Conservation (phyloP, 75 land plant genomes). For the Cunninghamia lanceolata region DNA sequence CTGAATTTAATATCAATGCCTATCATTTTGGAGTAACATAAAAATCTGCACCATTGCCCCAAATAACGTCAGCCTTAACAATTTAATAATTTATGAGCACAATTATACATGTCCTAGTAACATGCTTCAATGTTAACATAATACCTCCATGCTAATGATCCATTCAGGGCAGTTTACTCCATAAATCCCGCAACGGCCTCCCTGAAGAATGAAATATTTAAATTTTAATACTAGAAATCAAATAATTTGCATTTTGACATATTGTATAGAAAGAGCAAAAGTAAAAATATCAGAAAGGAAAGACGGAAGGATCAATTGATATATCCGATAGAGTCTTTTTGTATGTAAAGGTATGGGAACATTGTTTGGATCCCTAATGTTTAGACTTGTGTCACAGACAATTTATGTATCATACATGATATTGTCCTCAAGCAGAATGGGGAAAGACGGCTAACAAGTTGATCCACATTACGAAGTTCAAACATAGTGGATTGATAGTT, state of each 20-base stretch:
- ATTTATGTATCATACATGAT: neutral
- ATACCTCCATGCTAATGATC: slow-evolving; percentile 95
- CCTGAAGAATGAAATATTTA: slow-evolving; percentile 35
- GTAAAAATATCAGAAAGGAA: neutral
- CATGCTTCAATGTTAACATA: neutral
- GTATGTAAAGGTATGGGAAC: neutral
- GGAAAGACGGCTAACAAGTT: neutral
- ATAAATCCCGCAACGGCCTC: slow-evolving; percentile 88
- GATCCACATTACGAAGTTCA: neutral
- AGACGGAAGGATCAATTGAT: neutral
- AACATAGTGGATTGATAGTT: neutral
- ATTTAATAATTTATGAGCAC: neutral
- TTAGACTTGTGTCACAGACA: neutral
- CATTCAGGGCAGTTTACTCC: slow-evolving; percentile 94
- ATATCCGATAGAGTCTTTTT: neutral
- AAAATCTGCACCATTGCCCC: neutral
- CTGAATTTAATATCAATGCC: neutral
- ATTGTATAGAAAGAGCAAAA: neutral
- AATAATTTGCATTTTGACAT: neutral
- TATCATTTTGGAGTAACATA: neutral
- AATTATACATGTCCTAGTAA: neutral
- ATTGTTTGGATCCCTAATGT: neutral
- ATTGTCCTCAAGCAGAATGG: neutral
- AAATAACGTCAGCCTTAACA: neutral
- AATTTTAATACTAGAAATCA: neutral